A percentile compares a stretch with the other conserved stretches of the same genome.
These are phyloP conservation scores for Schizopora paradoxa DNA, from an alignment of 1,284 basidiomycete genomes.

Conservation along the genomic window DNA sequence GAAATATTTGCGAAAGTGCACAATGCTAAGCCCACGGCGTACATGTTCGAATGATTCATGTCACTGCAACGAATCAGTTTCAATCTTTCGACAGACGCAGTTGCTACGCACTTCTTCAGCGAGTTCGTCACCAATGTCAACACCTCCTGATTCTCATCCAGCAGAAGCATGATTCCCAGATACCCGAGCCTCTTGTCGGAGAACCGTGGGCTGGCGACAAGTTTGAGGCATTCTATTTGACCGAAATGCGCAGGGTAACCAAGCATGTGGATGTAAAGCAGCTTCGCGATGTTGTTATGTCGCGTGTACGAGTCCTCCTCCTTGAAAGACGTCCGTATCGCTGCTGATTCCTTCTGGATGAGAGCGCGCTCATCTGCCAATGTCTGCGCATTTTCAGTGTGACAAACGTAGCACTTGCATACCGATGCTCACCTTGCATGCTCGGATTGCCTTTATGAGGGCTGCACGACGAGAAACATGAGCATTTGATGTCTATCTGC, in stretches of 20 bases:
- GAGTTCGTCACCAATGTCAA: slow-evolving; percentile 97
- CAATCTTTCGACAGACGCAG: slow-evolving; percentile 12
- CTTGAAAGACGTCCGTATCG: slow-evolving; percentile 95
- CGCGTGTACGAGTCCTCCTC: slow-evolving; percentile 93
- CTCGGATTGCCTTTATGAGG: slow-evolving; percentile 90
- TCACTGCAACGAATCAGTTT: slow-evolving; percentile 55
- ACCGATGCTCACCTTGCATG: slow-evolving; percentile 69
- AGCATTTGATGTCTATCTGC: slow-evolving; percentile 9
- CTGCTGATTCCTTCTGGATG: slow-evolving; percentile 97
- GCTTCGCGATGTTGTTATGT: slow-evolving; percentile 97
- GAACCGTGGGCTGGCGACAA: slow-evolving; percentile 97
- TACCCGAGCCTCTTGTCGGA: slow-evolving; percentile 97
- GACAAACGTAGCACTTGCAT: slow-evolving; percentile 20
- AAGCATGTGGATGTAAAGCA: slow-evolving; percentile 99
- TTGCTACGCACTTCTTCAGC: slow-evolving; percentile 81
- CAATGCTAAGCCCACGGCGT: slow-evolving; percentile 93
- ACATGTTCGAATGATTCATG: slow-evolving; percentile 99
- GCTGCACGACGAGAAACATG: slow-evolving; percentile 43
- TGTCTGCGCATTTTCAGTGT: slow-evolving; percentile 54
- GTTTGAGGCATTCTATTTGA: slow-evolving; percentile 98
- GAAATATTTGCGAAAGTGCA: slow-evolving; percentile 99
- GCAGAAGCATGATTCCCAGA: slow-evolving; percentile 93
- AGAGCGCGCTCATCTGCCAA: slow-evolving; percentile 96
- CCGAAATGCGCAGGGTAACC: slow-evolving; percentile 99
- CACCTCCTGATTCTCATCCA: slow-evolving; percentile 98